Conservation (phyloP, 768 basidiomycete genomes). For the Naganishia friedmannii region DNA sequence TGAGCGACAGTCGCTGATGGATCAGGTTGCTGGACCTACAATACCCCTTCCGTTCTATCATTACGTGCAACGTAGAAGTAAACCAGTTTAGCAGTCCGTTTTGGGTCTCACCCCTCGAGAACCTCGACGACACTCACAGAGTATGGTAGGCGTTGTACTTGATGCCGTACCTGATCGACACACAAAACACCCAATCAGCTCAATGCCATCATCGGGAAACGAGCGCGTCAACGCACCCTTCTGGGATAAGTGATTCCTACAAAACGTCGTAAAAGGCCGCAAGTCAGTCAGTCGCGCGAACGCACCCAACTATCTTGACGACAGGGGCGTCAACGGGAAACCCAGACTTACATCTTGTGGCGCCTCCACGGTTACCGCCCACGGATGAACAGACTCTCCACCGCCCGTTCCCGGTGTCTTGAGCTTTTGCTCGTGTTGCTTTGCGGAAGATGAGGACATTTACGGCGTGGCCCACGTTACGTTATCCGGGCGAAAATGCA, state of each 20-base stretch:
- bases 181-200: background rate
- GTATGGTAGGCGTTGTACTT: constrained; percentile 36
- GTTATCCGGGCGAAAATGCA: too few species aligned
- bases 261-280: background rate
- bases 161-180: constrained; percentile 30
- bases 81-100: too few species aligned
- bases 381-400: constrained; percentile 30
- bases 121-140: too few species aligned
- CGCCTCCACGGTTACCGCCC: constrained; percentile 30
- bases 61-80: too few species aligned
- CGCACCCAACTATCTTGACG: too few species aligned
- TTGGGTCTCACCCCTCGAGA: too few species aligned
- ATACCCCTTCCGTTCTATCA: constrained; percentile 33
- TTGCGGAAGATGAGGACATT: constrained; percentile 30
- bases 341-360: constrained; percentile 13
- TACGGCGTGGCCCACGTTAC: too few species aligned
- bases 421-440: constrained; percentile 21
- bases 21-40: constrained; percentile 13
- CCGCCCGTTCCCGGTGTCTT: constrained; percentile 27
- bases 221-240: constrained; percentile 20
- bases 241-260: constrained; percentile 28
- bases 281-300: too few species aligned
- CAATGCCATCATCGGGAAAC: background rate
- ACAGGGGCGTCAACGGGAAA: too few species aligned
- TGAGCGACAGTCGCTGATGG: background rate